Evolutionary conservation across 768 basidiomycete genomes (phyloP).

Genomic region (Trametes elegans): DNA sequence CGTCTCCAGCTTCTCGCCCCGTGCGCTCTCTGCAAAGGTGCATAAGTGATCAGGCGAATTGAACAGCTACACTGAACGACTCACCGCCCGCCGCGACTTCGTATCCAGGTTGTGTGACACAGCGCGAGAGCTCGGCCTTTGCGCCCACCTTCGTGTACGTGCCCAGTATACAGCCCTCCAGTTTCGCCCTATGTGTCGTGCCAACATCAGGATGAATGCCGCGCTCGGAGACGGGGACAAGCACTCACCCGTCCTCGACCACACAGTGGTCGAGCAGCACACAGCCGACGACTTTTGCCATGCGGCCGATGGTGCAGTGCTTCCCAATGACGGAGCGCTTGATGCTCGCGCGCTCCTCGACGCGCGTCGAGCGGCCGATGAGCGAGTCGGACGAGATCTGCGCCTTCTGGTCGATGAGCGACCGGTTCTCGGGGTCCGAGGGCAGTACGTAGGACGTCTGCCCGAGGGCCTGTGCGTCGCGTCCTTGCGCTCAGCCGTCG

Average conservation of each 20-base stretch:
- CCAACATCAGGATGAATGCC: neutral
- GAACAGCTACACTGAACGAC: neutral
- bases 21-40: slow-evolving; percentile 43
- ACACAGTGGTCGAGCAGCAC: slow-evolving; percentile 88
- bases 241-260: slow-evolving; percentile 76
- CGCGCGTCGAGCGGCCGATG: slow-evolving; percentile 77
- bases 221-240: neutral
- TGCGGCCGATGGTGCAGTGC: slow-evolving; percentile 51
- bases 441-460: slow-evolving; percentile 53
- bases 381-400: slow-evolving; percentile 83
- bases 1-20: slow-evolving; percentile 55
- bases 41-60: neutral
- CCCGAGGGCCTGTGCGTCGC: slow-evolving; percentile 45
- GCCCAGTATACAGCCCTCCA: slow-evolving; percentile 76
- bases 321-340: slow-evolving; percentile 58
- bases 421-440: slow-evolving; percentile 57
- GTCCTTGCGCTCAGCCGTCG: no score
- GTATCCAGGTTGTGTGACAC: slow-evolving; percentile 76
- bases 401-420: slow-evolving; percentile 74
- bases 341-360: slow-evolving; percentile 77
- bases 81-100: slow-evolving; percentile 65
- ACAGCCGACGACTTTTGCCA: slow-evolving; percentile 80
- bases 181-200: slow-evolving; percentile 51
- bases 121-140: slow-evolving; percentile 66
- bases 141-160: slow-evolving; percentile 68